A percentile compares a stretch with the other conserved stretches of the same genome.
These are phyloP conservation scores for Citropsis articulata DNA, from an alignment of 345 rosid genomes.

Conservation along the genomic window DNA sequence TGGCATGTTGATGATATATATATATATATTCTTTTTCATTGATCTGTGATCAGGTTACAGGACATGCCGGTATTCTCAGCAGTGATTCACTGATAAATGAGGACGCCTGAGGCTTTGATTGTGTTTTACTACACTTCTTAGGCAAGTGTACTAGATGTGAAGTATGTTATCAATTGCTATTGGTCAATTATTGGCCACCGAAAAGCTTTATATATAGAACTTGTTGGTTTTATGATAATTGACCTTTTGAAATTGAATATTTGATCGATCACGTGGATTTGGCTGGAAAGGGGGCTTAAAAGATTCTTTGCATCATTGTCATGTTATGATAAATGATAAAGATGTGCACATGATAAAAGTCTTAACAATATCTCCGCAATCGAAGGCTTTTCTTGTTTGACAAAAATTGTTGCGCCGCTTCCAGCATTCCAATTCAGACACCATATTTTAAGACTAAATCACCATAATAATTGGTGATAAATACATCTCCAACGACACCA, in stretches of 20 bases:
- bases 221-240: background rate
- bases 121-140: background rate
- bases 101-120: background rate
- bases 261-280: conserved; percentile 10
- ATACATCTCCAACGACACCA: no score
- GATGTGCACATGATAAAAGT: conserved; percentile 14
- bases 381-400: conserved; percentile 27
- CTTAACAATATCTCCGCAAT: conserved; percentile 23
- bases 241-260: conserved; percentile 21
- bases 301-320: conserved; percentile 6
- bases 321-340: conserved; percentile 7
- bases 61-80: conserved; percentile 53
- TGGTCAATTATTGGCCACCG: background rate
- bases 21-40: background rate
- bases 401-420: no score
- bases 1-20: background rate
- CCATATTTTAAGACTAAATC: no score
- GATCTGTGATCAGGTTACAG: conserved; percentile 44
- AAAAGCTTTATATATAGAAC: background rate
- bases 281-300: conserved; percentile 3
- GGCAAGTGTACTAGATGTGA: background rate
- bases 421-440: no score
- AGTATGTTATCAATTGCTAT: background rate
- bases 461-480: no score
- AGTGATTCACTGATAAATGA: conserved; percentile 22